Evolutionary conservation across 2,329 filamentous ascomycete genomes (phyloP), one percentile per base, ranked within the genome.

Genomic region (Aspergillus phoenicis): DNA sequence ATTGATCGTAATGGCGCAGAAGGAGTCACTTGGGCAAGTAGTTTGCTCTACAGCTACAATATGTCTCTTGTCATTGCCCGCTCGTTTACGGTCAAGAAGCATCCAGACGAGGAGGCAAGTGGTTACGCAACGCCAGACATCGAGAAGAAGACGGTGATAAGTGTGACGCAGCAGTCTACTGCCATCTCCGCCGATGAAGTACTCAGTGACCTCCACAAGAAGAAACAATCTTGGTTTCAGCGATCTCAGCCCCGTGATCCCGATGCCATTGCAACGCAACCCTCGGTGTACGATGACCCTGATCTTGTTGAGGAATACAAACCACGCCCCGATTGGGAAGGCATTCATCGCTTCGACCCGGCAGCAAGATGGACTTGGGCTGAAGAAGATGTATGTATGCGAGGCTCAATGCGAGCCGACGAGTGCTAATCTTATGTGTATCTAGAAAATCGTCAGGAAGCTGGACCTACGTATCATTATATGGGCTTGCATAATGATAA

Each of bases 401-500:
- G 20, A 8, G 17, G 7, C 6, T 8, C 30, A 33, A 4, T n/a
- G 8, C 8, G 10, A 13, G 15, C n/a, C 6, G 36, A 8, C 10
- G 10, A 26, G 39, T 10, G 7, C 33, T 58, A 17, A 84, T 85
- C 82, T 86, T 86, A 33, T 33, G 11, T 17, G 10, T 8, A 73
- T 43, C 10, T 26, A 65, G 63, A 62, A 61, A 53, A 51, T 58
- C 26, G 57, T 64, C 15, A 52, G 33, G 8, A 65, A 67, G 52
- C 63, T 71, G 24, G 69, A 71, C 38, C 48, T 69, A 11, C 66
- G 68, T 10, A 70, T 71, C 7, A 69, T 69, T 56, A 28, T 67
- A 8, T 60, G 64, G 54, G 43, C 65, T n/a, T 85, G 82, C 60
- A 65, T 85, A 49, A 85, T 85, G 83, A 87, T 87, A 70, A 84